A percentile compares a stretch with the other conserved stretches of the same genome.
phyloP scores from a whole-genome alignment of 352 stramenopile species.

The Pythium pyrilobum region DNA sequence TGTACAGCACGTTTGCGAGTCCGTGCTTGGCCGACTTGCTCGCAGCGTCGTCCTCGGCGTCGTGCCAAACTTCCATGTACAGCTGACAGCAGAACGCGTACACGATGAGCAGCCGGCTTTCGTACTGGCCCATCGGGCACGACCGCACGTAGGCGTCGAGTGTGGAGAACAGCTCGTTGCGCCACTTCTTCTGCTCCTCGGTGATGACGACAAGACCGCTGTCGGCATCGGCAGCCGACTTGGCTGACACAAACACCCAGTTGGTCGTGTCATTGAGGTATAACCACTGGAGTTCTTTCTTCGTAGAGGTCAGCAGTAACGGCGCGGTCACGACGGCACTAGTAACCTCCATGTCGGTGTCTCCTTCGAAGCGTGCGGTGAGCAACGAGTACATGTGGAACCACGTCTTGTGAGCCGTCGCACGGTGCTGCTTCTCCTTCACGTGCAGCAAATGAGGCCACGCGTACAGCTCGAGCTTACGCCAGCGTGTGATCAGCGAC shows the following conservation, averaged over 20 bases:
- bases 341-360: slow-evolving; percentile 18
- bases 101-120: slow-evolving; percentile 85
- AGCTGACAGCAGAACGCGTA: slow-evolving; percentile 85
- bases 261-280: slow-evolving; percentile 49
- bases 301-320: not conserved
- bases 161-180: slow-evolving; percentile 80
- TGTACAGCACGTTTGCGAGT: slow-evolving; percentile 88
- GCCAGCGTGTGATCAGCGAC: slow-evolving; percentile 94
- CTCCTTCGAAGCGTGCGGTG: slow-evolving; percentile 61
- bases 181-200: slow-evolving; percentile 58
- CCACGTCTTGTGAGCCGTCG: slow-evolving; percentile 79
- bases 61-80: slow-evolving; percentile 69
- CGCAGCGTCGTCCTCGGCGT: not conserved
- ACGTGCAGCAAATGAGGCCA: slow-evolving; percentile 95
- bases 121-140: slow-evolving; percentile 89
- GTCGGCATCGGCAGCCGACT: not conserved
- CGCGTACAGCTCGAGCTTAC: slow-evolving; percentile 97
- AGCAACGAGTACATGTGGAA: slow-evolving; percentile 86
- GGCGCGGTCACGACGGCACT: not conserved
- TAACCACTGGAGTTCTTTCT: slow-evolving; percentile 47
- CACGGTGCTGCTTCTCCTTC: slow-evolving; percentile 76
- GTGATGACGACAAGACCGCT: not conserved
- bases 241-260: slow-evolving; percentile 54
- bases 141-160: slow-evolving; percentile 90
- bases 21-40: slow-evolving; percentile 29